These are phyloP conservation scores for Brassica rapa DNA, from an alignment of 345 rosid species.

Conservation along the genomic window DNA sequence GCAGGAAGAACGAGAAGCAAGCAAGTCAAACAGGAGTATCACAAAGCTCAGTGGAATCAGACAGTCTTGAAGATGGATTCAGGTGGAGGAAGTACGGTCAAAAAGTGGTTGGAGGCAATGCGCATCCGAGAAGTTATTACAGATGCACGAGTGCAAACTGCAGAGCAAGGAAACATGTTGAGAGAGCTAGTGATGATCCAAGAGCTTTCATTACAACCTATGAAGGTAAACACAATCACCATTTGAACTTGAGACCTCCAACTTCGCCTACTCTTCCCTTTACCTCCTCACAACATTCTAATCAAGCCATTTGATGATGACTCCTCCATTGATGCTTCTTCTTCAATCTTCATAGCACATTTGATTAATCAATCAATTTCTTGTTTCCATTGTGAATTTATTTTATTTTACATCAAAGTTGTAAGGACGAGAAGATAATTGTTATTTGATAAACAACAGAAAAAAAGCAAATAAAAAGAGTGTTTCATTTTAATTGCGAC, in stretches of 20 bases:
- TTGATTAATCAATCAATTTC: not conserved
- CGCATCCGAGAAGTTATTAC: slow-evolving; percentile 94
- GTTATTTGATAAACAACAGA: too few species aligned
- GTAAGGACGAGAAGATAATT: slow-evolving; percentile 4
- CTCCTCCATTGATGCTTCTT: not conserved
- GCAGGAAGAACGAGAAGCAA: slow-evolving; percentile 67
- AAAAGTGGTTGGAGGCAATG: slow-evolving; percentile 93
- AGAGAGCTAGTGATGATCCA: slow-evolving; percentile 90
- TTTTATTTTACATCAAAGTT: slow-evolving; percentile 8
- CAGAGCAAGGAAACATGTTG: slow-evolving; percentile 90
- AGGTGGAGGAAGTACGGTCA: slow-evolving; percentile 99
- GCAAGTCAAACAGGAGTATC: slow-evolving; percentile 54
- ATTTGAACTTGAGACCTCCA: slow-evolving; percentile 56
- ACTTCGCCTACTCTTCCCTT: slow-evolving; percentile 28
- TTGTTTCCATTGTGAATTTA: slow-evolving; percentile 16
- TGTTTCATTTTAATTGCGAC: not conserved
- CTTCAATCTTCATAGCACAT: slow-evolving; percentile 17
- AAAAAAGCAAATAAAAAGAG: slow-evolving; percentile 5
- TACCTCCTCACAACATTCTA: slow-evolving; percentile 26
- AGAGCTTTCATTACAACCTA: slow-evolving; percentile 86
- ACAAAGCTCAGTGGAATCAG: slow-evolving; percentile 64
- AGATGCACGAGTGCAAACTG: slow-evolving; percentile 81
- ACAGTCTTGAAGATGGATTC: slow-evolving; percentile 83
- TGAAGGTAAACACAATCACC: slow-evolving; percentile 93
- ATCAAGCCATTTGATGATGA: slow-evolving; percentile 3